Evolutionary conservation across 495 filamentous ascomycete genomes (phyloP), one percentile per base, ranked within the genome.

Genomic region (Stereocaulon alpinum): DNA sequence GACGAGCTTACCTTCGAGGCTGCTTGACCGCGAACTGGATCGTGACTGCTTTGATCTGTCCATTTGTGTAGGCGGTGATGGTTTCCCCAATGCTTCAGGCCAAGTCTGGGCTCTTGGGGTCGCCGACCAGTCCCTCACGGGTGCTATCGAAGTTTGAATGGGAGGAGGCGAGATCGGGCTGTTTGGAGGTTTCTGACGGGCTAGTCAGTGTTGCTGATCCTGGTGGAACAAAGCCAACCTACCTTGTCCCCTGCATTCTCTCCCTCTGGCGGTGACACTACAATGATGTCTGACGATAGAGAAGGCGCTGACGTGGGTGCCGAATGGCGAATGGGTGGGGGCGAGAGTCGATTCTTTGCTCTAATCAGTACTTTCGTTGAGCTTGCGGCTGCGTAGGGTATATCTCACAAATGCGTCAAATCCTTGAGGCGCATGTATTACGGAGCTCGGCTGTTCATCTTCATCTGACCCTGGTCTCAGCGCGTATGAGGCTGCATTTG

Each of bases 91-190:
- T 44, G 80, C 72, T 48, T 87, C 85, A 60, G 82, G 77, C 52
- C 89, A 73, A 47, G 86, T 92, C 66, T 94, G 89, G 12, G 90
- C 90, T 59, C 86, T 81, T 2, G 90, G 90, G 15, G 90, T 96
- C 43, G 83, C 80, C 20, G 81, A 69, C 66, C 78, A 80, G 64
- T 82, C 86, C 40, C 74, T 73, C n/a, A 74, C 74, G 17, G 82
- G 82, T 34, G 82, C 74, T 20, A 93, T 73, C 55, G 84, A 76
- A 22, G 90, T 95, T 18, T 80, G 81, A 42, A 90, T 74, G 4
- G 82, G 82, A 34, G 86, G 85, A 3, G 83, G 86, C 22, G 83
- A 80, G 61, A 76, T 60, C 53, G 56, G 58, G 61, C 63, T 64
- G 30, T 59, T 30, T 14, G 15, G 45, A 53, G 51, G 66, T 48